A percentile compares a stretch with the other conserved stretches of the same genome.
Conservation (phyloP, 352 stramenopile species). For the Phytophthora pseudosyringae region DNA sequence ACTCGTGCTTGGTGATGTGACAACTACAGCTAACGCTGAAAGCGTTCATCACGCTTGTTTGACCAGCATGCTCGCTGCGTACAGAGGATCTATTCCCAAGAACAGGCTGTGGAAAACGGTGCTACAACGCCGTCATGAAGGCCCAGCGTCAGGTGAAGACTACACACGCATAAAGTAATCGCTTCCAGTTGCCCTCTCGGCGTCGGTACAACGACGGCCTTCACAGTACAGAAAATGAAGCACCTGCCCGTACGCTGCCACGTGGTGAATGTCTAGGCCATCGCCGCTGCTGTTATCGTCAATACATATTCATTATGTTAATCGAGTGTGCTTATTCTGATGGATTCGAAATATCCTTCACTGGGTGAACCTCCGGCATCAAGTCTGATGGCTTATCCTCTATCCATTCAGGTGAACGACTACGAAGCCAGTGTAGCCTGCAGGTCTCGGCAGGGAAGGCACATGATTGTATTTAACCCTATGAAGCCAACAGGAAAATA, state of each 20-base stretch:
- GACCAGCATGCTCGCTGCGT: conserved; percentile 9
- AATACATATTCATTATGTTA: no score
- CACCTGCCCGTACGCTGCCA: background rate
- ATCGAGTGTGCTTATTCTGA: no score
- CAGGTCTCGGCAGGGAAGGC: no score
- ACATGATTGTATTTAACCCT: no score
- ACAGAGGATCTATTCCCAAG: background rate
- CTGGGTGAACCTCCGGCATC: no score
- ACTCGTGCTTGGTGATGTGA: background rate
- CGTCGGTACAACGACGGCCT: background rate
- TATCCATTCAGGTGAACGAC: no score
- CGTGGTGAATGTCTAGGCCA: background rate
- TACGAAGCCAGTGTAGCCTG: no score
- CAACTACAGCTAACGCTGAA: background rate
- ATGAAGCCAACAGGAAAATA: no score
- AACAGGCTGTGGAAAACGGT: background rate
- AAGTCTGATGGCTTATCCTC: no score
- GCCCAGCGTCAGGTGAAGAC: background rate
- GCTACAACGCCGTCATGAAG: conserved; percentile 15
- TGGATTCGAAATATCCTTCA: no score
- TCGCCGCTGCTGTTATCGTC: background rate
- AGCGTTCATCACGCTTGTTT: conserved; percentile 3
- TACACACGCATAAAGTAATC: background rate
- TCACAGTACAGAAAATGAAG: background rate
- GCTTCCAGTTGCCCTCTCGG: background rate